phyloP scores from a whole-genome alignment of 179 eudicot species.

The Silene vulgaris region DNA sequence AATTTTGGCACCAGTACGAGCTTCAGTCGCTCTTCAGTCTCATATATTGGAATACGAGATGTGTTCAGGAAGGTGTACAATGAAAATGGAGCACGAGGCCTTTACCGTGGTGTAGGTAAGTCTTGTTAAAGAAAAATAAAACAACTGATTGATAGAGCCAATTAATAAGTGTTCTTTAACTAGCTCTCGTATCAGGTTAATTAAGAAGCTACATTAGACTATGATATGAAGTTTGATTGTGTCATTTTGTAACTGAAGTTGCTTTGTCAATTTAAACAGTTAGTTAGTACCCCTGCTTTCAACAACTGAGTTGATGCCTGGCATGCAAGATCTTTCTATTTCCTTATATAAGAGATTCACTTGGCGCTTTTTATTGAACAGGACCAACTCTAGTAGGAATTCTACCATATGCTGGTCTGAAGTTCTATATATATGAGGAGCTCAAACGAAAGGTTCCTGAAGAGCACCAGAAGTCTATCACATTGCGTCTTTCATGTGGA shows the following conservation, averaged over 20 bases:
- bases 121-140: background rate
- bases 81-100: conserved; percentile 73
- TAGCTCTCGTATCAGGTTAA: background rate
- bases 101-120: conserved; percentile 93
- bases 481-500: conserved; percentile 87
- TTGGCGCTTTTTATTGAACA: conserved; percentile 27
- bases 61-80: conserved; percentile 69
- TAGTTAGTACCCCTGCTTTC: background rate
- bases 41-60: conserved; percentile 72
- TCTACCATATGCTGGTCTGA: conserved; percentile 96
- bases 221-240: background rate
- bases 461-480: conserved; percentile 73
- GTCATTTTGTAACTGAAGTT: background rate
- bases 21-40: conserved; percentile 34
- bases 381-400: conserved; percentile 97
- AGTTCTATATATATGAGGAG: conserved; percentile 92
- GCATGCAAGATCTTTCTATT: background rate
- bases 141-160: background rate
- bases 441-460: conserved; percentile 88
- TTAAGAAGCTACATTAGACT: background rate
- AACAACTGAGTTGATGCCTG: background rate
- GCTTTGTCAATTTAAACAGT: background rate
- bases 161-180: background rate
- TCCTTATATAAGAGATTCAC: conserved; percentile 10
- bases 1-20: conserved; percentile 37